These are phyloP conservation scores for Helichrysum umbraculigerum DNA, from an alignment of 129 eudicot genomes.

Conservation along the genomic window DNA sequence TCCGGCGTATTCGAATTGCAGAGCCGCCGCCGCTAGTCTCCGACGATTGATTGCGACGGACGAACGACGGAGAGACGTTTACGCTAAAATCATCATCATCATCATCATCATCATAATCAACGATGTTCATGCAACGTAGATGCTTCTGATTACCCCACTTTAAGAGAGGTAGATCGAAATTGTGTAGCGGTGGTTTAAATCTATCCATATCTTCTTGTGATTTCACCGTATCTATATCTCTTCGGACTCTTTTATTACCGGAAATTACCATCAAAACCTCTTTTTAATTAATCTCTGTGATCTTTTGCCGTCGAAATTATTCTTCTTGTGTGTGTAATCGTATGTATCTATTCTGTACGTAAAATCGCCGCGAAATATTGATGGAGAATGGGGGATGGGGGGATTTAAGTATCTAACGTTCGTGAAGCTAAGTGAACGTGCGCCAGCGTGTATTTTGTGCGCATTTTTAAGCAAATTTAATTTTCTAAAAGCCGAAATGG, in stretches of 20 bases:
- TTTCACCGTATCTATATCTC: background rate
- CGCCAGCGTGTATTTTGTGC: slow-evolving; percentile 18
- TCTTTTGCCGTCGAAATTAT: background rate
- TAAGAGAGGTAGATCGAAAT: slow-evolving; percentile 59
- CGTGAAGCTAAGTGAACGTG: slow-evolving; percentile 30
- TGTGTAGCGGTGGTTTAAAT: slow-evolving; percentile 56
- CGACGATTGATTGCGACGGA: slow-evolving; percentile 24
- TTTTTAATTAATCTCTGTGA: background rate
- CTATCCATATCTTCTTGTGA: slow-evolving; percentile 32
- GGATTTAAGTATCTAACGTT: slow-evolving; percentile 44
- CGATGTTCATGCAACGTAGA: slow-evolving; percentile 59
- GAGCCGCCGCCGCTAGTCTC: slow-evolving; percentile 18
- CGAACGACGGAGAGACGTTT: slow-evolving; percentile 3
- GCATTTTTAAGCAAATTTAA: slow-evolving; percentile 1
- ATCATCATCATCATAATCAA: slow-evolving; percentile 40
- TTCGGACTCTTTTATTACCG: slow-evolving; percentile 21
- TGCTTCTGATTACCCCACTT: slow-evolving; percentile 73
- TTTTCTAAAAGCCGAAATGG: too few species aligned
- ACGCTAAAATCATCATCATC: slow-evolving; percentile 26
- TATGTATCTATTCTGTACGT: background rate
- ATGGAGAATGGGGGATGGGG: slow-evolving; percentile 12
- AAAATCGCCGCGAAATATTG: slow-evolving; percentile 21
- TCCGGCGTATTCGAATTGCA: slow-evolving; percentile 23
- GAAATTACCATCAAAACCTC: slow-evolving; percentile 30
- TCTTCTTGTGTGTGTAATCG: background rate